phyloP scores from a whole-genome alignment of 768 basidiomycete species.

The Candolleomyces aberdarensis region DNA sequence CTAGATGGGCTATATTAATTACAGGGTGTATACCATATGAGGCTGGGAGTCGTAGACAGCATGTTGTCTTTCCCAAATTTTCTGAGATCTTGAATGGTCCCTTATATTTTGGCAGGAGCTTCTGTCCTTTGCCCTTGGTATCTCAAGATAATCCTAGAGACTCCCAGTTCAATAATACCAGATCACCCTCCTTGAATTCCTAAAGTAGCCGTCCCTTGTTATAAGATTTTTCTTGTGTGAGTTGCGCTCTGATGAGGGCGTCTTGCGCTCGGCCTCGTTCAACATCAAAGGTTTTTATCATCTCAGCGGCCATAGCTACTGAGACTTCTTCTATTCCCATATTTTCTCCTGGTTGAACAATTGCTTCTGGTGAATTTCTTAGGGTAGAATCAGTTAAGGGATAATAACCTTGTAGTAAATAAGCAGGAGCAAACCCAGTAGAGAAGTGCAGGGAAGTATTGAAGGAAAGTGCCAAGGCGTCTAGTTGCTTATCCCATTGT shows the following conservation, averaged over 20 bases:
- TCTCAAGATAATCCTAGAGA: too few relatives aligned
- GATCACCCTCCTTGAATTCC: too few relatives aligned
- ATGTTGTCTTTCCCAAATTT: not conserved
- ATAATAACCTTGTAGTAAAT: slow-evolving; percentile 22
- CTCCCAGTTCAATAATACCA: too few relatives aligned
- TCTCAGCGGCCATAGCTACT: slow-evolving; percentile 1
- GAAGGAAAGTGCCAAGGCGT: slow-evolving; percentile 25
- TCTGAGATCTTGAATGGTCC: not conserved
- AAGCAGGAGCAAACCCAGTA: slow-evolving; percentile 24
- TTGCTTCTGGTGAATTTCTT: not conserved
- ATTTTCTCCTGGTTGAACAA: not conserved
- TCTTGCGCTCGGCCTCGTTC: slow-evolving; percentile 12
- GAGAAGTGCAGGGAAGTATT: slow-evolving; percentile 26
- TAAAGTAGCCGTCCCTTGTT: slow-evolving; percentile 11
- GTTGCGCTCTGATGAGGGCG: slow-evolving; percentile 12
- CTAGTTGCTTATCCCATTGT: slow-evolving; percentile 23
- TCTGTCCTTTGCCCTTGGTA: too few relatives aligned
- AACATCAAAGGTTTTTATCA: slow-evolving; percentile 10
- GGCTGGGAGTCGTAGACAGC: not conserved
- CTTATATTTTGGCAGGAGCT: too few relatives aligned
- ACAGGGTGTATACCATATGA: not conserved
- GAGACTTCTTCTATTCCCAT: not conserved
- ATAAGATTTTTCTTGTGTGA: slow-evolving; percentile 11
- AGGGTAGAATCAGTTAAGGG: slow-evolving; percentile 15
- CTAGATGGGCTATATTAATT: not conserved